phyloP scores from a whole-genome alignment of 208 protist species.

The Crithidia sp. region DNA sequence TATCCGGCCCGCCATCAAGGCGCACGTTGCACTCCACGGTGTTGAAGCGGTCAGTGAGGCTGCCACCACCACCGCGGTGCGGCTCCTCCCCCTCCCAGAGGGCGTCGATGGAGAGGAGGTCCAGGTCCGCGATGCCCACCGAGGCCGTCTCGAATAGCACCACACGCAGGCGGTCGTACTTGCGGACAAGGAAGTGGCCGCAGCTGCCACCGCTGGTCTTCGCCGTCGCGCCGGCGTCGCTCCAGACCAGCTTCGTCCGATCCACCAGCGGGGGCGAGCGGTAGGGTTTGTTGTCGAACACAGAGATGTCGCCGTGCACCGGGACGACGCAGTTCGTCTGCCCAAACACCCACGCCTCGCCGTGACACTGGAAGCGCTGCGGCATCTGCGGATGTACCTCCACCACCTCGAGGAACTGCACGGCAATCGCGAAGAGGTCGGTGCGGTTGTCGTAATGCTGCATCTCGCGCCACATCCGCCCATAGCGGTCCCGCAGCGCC shows the following conservation, averaged over 20 bases:
- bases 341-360: constrained; percentile 71
- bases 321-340: constrained; percentile 29
- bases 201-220: constrained; percentile 7
- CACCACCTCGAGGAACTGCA: constrained; percentile 71
- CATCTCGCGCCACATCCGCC: constrained; percentile 38
- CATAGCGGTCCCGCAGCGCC: constrained; percentile 31
- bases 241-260: constrained; percentile 53
- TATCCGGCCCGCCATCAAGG: constrained; percentile 22
- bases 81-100: constrained; percentile 37
- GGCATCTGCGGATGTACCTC: constrained; percentile 62
- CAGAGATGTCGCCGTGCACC: constrained; percentile 25
- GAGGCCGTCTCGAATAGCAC: constrained; percentile 74
- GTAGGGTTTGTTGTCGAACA: constrained; percentile 46
- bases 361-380: constrained; percentile 72
- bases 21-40: constrained; percentile 35
- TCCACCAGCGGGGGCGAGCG: constrained; percentile 63
- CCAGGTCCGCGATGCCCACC: constrained; percentile 66
- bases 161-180: constrained; percentile 75
- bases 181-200: constrained; percentile 65
- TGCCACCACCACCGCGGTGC: not conserved
- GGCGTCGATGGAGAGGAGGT: constrained; percentile 53
- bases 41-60: constrained; percentile 35
- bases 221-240: constrained; percentile 2
- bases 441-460: constrained; percentile 34
- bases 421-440: constrained; percentile 48